Percentiles rank a stretch among this genome's conserved stretches.
Conservation (phyloP, 169 alveolate species). For the Plasmodium adleri region DNA sequence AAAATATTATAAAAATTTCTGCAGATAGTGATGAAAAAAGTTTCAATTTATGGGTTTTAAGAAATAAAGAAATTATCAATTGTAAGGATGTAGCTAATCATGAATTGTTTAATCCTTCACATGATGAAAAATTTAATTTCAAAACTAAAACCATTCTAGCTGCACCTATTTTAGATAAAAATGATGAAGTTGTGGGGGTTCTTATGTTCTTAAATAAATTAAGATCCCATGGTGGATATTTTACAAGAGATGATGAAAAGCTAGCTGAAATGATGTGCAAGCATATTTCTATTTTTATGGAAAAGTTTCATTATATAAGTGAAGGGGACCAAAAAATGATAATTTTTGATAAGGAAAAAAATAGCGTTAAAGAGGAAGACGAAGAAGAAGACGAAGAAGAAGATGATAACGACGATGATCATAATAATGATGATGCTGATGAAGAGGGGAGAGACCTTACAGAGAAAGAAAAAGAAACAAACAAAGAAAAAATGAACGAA, state of each 20-base stretch:
- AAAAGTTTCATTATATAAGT: conserved; percentile 62
- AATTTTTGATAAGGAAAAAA: conserved; percentile 45
- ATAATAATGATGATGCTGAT: neutral
- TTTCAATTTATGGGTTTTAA: conserved; percentile 60
- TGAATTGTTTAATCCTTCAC: conserved; percentile 57
- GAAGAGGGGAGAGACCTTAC: neutral
- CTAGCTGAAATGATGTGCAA: conserved; percentile 70
- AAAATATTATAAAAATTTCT: conserved; percentile 56
- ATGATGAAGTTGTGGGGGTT: conserved; percentile 66
- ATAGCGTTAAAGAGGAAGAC: conserved; percentile 28
- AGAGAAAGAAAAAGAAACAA: conserved; percentile 4
- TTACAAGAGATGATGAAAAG: conserved; percentile 55
- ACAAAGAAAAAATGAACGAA: conserved; percentile 11
- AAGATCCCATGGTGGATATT: conserved; percentile 68
- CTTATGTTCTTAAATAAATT: conserved; percentile 65
- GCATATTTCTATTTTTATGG: conserved; percentile 72
- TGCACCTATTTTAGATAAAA: conserved; percentile 68
- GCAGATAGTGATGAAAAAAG: conserved; percentile 71
- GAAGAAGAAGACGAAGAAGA: conserved; percentile 22
- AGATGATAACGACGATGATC: neutral
- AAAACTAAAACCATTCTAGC: conserved; percentile 67
- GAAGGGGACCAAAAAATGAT: conserved; percentile 74
- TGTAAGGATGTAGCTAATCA: conserved; percentile 58
- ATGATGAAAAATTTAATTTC: conserved; percentile 71
- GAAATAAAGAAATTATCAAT: conserved; percentile 71